These are phyloP conservation scores for Remersonia thermophila DNA, from an alignment of 2,329 filamentous ascomycete species.

Conservation along the genomic window DNA sequence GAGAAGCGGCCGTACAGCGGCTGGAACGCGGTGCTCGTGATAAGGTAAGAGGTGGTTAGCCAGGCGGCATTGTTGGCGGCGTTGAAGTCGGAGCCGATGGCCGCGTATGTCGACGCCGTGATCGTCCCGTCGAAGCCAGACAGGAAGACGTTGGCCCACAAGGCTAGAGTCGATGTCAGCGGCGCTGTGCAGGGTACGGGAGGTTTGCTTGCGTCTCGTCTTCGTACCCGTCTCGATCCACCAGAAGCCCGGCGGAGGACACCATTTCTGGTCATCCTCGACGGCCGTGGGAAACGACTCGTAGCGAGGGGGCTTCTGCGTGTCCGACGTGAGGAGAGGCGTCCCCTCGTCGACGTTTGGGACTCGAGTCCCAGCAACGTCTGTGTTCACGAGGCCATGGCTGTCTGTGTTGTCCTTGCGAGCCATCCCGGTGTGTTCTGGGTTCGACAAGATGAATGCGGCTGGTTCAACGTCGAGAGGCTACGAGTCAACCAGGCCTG, in stretches of 20 bases:
- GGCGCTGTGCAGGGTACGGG: too few species aligned
- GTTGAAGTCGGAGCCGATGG: conserved; percentile 63
- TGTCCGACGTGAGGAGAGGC: conserved; percentile 11
- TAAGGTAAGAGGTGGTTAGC: conserved; percentile 60
- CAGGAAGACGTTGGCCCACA: conserved; percentile 45
- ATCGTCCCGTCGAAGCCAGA: conserved; percentile 60
- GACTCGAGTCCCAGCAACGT: too few species aligned
- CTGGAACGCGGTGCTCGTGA: conserved; percentile 60
- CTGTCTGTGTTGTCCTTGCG: too few species aligned
- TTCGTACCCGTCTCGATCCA: conserved; percentile 49
- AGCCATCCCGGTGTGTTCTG: too few species aligned
- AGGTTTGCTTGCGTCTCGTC: background rate
- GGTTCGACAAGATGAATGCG: too few species aligned
- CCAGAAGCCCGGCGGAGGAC: conserved; percentile 36
- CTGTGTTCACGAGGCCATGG: too few species aligned
- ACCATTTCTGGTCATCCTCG: conserved; percentile 26
- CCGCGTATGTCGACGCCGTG: conserved; percentile 60
- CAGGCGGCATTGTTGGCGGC: conserved; percentile 62
- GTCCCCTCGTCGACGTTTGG: conserved; percentile 8
- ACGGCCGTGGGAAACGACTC: conserved; percentile 9
- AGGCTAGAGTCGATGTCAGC: background rate
- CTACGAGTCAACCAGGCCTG: too few species aligned
- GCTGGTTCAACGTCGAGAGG: too few species aligned
- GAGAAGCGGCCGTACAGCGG: conserved; percentile 60
- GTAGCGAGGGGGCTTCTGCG: conserved; percentile 9